phyloP scores from a whole-genome alignment of 2,329 filamentous ascomycete species.

The Uncinocarpus reesii region DNA sequence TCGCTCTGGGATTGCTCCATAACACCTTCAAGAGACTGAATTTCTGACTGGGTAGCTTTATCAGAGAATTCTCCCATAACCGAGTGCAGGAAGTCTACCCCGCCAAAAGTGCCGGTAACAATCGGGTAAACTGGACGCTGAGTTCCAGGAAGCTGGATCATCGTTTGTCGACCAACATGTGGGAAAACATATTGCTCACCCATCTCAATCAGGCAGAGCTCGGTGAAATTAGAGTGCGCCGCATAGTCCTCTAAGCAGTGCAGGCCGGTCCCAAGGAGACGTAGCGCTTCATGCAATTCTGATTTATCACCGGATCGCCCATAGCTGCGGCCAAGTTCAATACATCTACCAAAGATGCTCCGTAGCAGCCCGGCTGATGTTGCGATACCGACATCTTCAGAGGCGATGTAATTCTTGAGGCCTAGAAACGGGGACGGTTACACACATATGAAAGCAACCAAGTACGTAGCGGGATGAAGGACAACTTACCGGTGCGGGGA shows the following conservation, averaged over 20 bases:
- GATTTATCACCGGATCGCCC: conserved; percentile 53
- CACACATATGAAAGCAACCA: neutral
- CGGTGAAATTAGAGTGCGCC: conserved; percentile 86
- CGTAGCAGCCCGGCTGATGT: conserved; percentile 71
- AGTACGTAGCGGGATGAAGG: too few relatives aligned
- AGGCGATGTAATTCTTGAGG: conserved; percentile 90
- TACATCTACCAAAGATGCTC: conserved; percentile 59
- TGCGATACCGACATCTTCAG: conserved; percentile 65
- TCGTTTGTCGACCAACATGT: conserved; percentile 69
- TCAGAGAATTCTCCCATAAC: conserved; percentile 72
- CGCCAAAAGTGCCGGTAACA: conserved; percentile 85
- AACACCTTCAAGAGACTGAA: conserved; percentile 77
- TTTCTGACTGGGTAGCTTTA: conserved; percentile 82
- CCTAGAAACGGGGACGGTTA: conserved; percentile 28
- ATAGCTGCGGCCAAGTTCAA: conserved; percentile 71
- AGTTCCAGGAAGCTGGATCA: conserved; percentile 58
- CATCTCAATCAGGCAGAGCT: conserved; percentile 77
- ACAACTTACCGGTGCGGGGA: conserved; percentile 50
- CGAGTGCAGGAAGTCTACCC: conserved; percentile 86
- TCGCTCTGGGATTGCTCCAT: conserved; percentile 54
- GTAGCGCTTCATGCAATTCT: conserved; percentile 80
- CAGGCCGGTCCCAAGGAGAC: conserved; percentile 73
- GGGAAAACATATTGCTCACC: conserved; percentile 75
- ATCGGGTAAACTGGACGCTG: conserved; percentile 62
- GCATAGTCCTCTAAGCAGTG: conserved; percentile 90